Evolutionary conservation across 306 rosid genomes (phyloP).

Genomic region (Phaseolus lunatus): DNA sequence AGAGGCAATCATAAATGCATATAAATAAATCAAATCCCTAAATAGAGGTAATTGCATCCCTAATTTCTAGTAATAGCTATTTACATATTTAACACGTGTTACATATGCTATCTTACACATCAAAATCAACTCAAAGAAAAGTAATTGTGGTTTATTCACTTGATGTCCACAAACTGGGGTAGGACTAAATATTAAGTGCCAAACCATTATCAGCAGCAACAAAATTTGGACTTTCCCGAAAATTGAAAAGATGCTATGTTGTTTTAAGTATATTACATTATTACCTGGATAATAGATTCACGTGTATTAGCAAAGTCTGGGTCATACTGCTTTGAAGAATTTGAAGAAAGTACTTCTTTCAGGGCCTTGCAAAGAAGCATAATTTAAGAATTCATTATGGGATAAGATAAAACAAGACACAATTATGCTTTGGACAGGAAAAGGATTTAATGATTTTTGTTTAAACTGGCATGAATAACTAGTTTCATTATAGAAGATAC

Average conservation of each 20-base stretch:
- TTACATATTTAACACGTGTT: neutral
- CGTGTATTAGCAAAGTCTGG: constrained; percentile 77
- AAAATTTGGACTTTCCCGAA: constrained; percentile 24
- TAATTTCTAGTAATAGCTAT: neutral
- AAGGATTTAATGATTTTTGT: constrained; percentile 6
- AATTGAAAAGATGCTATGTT: constrained; percentile 16
- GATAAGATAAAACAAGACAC: constrained; percentile 21
- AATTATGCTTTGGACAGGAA: constrained; percentile 5
- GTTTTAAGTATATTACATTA: constrained; percentile 35
- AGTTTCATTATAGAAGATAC: constrained; percentile 53
- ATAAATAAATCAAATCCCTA: neutral
- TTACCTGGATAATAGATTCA: constrained; percentile 84
- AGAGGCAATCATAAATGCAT: neutral
- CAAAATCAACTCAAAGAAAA: constrained; percentile 11
- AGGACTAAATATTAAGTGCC: constrained; percentile 2
- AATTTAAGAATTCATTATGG: constrained; percentile 33
- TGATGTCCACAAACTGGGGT: neutral
- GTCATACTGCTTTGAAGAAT: constrained; percentile 60
- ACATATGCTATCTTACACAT: neutral
- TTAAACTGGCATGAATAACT: constrained; percentile 21
- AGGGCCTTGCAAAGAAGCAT: constrained; percentile 59
- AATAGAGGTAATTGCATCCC: neutral
- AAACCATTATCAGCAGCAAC: constrained; percentile 13
- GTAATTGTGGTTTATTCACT: constrained; percentile 3
- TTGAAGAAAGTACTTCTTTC: constrained; percentile 73